These are phyloP conservation scores for Rhododendron williamsianum DNA, from an alignment of 148 eudicot species.

Conservation along the genomic window DNA sequence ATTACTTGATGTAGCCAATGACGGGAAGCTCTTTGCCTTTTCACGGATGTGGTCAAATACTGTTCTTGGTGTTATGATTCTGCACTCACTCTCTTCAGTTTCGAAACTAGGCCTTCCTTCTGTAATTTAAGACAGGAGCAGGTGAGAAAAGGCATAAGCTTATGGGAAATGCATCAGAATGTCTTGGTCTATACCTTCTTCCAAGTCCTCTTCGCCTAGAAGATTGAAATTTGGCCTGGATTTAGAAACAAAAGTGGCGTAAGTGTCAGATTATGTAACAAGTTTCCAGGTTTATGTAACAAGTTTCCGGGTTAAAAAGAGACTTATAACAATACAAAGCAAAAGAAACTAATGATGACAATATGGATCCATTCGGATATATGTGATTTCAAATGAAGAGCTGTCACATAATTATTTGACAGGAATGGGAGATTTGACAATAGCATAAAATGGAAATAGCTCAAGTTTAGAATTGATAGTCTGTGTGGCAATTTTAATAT, in stretches of 20 bases:
- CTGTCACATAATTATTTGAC: neutral
- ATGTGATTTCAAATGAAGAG: neutral
- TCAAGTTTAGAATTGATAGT: neutral
- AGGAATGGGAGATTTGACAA: neutral
- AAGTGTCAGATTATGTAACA: neutral
- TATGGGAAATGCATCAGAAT: neutral
- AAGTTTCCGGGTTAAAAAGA: neutral
- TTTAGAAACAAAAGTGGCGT: neutral
- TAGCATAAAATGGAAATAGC: neutral
- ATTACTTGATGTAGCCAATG: conserved; percentile 32
- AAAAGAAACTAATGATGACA: neutral
- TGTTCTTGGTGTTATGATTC: conserved; percentile 53
- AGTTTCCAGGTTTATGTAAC: neutral
- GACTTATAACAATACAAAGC: neutral
- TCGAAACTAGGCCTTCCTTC: conserved; percentile 31
- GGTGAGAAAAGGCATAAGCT: conserved; percentile 1
- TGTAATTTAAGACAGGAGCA: conserved; percentile 14
- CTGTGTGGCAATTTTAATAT: neutral
- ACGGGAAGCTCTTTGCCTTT: conserved; percentile 75
- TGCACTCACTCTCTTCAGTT: conserved; percentile 60
- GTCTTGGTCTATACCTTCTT: conserved; percentile 43
- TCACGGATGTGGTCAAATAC: conserved; percentile 84
- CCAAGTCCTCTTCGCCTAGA: conserved; percentile 56
- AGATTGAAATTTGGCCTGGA: conserved; percentile 88
- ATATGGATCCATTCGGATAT: neutral